These are phyloP conservation scores for Prunus kanzakura DNA, from an alignment of 306 rosid species.

Conservation along the genomic window DNA sequence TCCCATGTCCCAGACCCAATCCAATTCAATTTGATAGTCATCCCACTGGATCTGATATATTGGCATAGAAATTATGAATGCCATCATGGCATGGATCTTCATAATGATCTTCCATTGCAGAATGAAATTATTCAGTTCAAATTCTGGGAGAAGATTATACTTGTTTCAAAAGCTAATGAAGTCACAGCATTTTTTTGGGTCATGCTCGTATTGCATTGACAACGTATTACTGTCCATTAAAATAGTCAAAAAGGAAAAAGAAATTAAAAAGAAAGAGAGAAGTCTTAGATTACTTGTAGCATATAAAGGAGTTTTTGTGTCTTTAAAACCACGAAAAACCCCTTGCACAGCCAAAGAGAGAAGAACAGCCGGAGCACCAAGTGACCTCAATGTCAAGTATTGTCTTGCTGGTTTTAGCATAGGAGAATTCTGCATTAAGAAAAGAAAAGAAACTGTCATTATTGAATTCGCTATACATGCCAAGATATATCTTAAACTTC, in stretches of 20 bases:
- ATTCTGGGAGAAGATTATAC: not conserved
- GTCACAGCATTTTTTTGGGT: not conserved
- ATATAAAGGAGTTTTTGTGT: constrained; percentile 72
- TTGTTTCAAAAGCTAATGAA: not conserved
- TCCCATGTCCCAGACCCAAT: not conserved
- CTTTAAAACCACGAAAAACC: constrained; percentile 79
- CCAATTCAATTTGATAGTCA: too few relatives aligned
- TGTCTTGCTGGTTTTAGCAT: constrained; percentile 64
- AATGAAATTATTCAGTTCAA: not conserved
- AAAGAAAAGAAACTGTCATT: not conserved
- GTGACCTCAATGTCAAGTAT: constrained; percentile 67
- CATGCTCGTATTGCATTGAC: not conserved
- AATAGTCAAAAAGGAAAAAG: constrained; percentile 12
- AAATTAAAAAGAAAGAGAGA: not conserved
- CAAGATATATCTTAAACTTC: too few relatives aligned
- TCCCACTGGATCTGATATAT: too few relatives aligned
- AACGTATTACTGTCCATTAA: not conserved
- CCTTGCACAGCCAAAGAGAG: constrained; percentile 87
- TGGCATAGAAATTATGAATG: not conserved
- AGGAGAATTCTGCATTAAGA: constrained; percentile 52
- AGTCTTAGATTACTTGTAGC: constrained; percentile 52
- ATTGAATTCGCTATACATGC: not conserved
- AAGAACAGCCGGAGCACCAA: constrained; percentile 92
- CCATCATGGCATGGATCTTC: not conserved
- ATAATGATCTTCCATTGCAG: not conserved